Percentiles rank a stretch among this genome's conserved stretches.
Evolutionary conservation across 148 eudicot genomes (phyloP).

Genomic region (Rhododendron vialii): DNA sequence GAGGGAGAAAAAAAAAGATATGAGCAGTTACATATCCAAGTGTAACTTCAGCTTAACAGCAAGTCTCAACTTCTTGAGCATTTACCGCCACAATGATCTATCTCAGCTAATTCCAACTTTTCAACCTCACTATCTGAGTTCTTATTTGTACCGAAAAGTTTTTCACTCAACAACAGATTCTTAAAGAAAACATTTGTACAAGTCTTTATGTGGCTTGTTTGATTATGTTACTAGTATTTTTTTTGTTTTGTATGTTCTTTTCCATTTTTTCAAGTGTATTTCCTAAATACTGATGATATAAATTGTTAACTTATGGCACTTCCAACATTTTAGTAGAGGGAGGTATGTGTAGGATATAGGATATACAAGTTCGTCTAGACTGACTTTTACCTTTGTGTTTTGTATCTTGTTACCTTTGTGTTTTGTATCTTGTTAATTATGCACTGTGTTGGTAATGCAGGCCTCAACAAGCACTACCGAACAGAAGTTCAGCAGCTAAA

Average conservation of each 20-base stretch:
- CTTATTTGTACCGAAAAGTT: background rate
- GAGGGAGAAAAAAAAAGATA: background rate
- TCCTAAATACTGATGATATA: background rate
- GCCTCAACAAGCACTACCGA: slow-evolving; percentile 53
- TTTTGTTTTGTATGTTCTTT: background rate
- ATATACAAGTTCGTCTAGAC: background rate
- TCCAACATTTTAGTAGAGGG: background rate
- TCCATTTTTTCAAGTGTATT: background rate
- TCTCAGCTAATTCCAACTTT: background rate
- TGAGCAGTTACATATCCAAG: background rate
- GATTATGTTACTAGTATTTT: background rate
- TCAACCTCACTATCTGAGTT: background rate
- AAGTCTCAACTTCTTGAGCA: background rate
- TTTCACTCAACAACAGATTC: background rate
- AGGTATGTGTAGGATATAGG: background rate
- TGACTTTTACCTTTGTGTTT: background rate
- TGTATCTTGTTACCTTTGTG: background rate
- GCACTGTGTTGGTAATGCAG: slow-evolving; percentile 28
- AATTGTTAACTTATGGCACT: background rate
- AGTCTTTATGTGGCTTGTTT: background rate
- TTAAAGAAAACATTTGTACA: background rate
- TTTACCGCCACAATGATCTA: background rate
- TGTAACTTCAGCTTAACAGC: background rate
- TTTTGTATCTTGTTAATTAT: background rate
- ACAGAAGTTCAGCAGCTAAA: slow-evolving; percentile 49